phyloP scores from a whole-genome alignment of 1,284 basidiomycete genomes.

The Sphagnurus paluster region DNA sequence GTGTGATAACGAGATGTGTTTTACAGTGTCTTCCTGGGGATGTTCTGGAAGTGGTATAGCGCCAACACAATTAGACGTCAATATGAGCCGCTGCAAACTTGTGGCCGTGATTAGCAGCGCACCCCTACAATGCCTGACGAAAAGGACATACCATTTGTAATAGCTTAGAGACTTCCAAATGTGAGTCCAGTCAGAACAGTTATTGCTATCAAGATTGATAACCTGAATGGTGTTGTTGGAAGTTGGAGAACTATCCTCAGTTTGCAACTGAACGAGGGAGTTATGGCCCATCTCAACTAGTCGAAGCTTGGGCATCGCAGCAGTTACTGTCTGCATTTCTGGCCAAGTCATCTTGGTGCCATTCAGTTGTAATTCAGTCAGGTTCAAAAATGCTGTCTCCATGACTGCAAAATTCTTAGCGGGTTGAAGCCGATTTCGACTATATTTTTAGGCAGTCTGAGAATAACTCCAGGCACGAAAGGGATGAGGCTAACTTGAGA shows the following conservation, averaged over 20 bases:
- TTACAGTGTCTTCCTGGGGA: constrained; percentile 34
- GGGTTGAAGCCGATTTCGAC: constrained; percentile 58
- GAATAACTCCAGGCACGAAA: constrained; percentile 13
- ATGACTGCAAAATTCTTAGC: constrained; percentile 30
- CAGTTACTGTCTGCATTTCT: constrained; percentile 57
- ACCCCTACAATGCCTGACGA: constrained; percentile 7
- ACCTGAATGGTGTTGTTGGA: constrained; percentile 40
- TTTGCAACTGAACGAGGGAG: constrained; percentile 42
- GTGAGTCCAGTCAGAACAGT: constrained; percentile 59
- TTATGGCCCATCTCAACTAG: constrained; percentile 83
- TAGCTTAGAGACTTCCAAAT: constrained; percentile 45
- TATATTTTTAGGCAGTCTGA: constrained; percentile 34
- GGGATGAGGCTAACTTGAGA: constrained; percentile 64
- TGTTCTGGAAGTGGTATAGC: constrained; percentile 44
- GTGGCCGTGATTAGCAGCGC: constrained; percentile 12
- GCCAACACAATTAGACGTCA: constrained; percentile 65
- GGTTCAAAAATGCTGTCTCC: constrained; percentile 46
- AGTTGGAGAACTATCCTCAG: constrained; percentile 15
- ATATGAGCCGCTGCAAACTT: constrained; percentile 64
- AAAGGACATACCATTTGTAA: constrained; percentile 50
- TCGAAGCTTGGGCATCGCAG: constrained; percentile 60
- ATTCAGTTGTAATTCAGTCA: constrained; percentile 79
- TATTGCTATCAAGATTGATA: constrained; percentile 80
- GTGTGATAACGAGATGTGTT: constrained; percentile 63
- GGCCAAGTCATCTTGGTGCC: constrained; percentile 70